Base-by-base conservation (phyloP, 352 stramenopile species). In the Globisporangium orthogonon region DNA sequence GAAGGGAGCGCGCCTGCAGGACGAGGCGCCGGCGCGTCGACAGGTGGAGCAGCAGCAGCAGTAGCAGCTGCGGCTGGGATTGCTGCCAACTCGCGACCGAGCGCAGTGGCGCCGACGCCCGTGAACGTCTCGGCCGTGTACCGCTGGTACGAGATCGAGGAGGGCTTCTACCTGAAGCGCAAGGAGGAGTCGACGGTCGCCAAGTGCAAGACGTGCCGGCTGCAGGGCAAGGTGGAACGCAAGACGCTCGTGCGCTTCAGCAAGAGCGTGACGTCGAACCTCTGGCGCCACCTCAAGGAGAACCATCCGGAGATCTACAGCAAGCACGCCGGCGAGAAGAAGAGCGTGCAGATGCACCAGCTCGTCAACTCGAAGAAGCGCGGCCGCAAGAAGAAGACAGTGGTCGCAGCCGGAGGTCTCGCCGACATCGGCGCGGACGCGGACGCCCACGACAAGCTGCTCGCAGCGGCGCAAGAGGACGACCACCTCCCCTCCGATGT, bases 261-360 rank as follows among this genome's bases (percentile, higher is more conserved):
- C 64, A 91, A 91, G 67, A 91, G 81, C 60, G 81, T 91, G 47
- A 91, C 81, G 50, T 91, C 81, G 18, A 91, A 91, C 65, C 58
- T 91, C 50, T 91, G 81, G 81, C 76, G 81, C 48, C 81, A 91
- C 52, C 60, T 91, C 33, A 88, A 87, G 58, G 81, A 91, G 51
- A 89, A 91, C 66, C 81, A 91, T 51, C 78, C 74, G n/a, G 62
- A 76, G 3, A 70, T 89, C 37, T 91, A 91, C 66, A 75, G 67
- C 48, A 86, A 86, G 52, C 76, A 88, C 60, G 70, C 71, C 14
- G 61, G 71, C 7, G 81, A 91, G 64, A 91, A 91, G 71, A 89
- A 89, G 54, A 83, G 66, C 46, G 67, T 89, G 44, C 78, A 83
- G 50, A 87, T 91, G 78, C 78, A 91, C 61, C 74, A 71, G 10